These are phyloP conservation scores for Gigaspora rosea DNA, from an alignment of 192 early-diverging fungal genomes.

Conservation along the genomic window DNA sequence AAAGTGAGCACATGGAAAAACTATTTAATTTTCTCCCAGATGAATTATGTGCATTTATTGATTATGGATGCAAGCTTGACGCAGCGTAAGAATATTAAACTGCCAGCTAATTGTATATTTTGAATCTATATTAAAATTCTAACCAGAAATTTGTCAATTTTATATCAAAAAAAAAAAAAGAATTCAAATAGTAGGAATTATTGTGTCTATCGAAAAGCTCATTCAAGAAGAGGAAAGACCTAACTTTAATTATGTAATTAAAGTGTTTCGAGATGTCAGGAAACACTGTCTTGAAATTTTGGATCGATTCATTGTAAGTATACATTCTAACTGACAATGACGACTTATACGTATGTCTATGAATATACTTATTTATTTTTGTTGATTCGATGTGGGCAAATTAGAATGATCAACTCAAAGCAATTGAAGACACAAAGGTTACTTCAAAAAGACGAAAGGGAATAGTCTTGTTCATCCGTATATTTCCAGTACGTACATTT, in stretches of 20 bases:
- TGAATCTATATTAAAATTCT: neutral
- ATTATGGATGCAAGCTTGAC: conserved; percentile 75
- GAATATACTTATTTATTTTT: neutral
- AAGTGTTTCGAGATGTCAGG: conserved; percentile 66
- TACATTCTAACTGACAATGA: neutral
- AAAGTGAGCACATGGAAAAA: conserved; percentile 76
- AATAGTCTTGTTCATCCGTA: conserved; percentile 85
- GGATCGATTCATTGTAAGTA: conserved; percentile 71
- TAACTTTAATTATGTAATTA: conserved; percentile 70
- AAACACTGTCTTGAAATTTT: conserved; percentile 70
- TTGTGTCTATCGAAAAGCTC: conserved; percentile 74
- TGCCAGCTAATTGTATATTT: conserved; percentile 23
- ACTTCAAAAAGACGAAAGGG: conserved; percentile 85
- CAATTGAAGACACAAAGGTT: conserved; percentile 90
- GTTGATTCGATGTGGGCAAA: neutral
- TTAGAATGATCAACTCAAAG: conserved; percentile 82
- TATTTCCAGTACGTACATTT: conserved; percentile 72
- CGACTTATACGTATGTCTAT: conserved; percentile 3
- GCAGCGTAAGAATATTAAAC: conserved; percentile 53
- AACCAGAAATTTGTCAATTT: conserved; percentile 3
- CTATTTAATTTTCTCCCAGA: conserved; percentile 76
- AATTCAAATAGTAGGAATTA: conserved; percentile 78
- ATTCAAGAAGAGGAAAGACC: conserved; percentile 69
- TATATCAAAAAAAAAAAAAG: neutral
- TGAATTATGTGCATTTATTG: conserved; percentile 72